Conservation (phyloP, 306 rosid species). For the Malus fusca region DNA sequence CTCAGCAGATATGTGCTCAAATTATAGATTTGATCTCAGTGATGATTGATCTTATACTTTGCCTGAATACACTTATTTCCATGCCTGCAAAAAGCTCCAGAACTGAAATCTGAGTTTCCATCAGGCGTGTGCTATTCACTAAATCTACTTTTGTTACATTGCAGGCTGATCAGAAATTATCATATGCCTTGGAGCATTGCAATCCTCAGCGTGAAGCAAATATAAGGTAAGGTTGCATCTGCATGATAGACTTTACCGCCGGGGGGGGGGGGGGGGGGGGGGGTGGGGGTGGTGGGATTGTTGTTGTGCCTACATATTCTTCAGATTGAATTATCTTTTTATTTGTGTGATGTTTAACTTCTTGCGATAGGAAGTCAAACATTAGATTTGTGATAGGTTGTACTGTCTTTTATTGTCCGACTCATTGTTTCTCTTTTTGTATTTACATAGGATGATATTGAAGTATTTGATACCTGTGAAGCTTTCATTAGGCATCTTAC, state of each 20-base stretch:
- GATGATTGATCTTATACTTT: neutral
- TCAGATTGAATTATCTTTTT: neutral
- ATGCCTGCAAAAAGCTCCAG: neutral
- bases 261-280: too few species aligned
- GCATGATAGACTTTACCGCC: constrained; percentile 8
- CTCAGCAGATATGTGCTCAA: neutral
- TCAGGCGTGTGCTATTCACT: constrained; percentile 5
- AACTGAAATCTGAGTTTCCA: neutral
- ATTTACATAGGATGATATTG: constrained; percentile 67
- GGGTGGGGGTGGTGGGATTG: too few species aligned
- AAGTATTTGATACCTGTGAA: constrained; percentile 93
- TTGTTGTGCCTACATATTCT: neutral
- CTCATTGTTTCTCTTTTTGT: constrained; percentile 17
- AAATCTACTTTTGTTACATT: constrained; percentile 21
- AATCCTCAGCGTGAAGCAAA: constrained; percentile 71
- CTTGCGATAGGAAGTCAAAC: neutral
- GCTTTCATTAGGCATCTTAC: constrained; percentile 94
- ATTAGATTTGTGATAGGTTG: neutral
- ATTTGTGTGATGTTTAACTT: neutral
- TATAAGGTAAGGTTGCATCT: constrained; percentile 70
- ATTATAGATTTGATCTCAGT: neutral
- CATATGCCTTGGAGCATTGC: constrained; percentile 87
- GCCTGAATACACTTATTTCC: constrained; percentile 2
- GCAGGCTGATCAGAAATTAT: constrained; percentile 92
- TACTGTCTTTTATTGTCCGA: neutral